Percentiles rank a stretch among this genome's conserved stretches.
phyloP scores from a whole-genome alignment of 1,284 basidiomycete genomes.

The Apiotrichum gracile region DNA sequence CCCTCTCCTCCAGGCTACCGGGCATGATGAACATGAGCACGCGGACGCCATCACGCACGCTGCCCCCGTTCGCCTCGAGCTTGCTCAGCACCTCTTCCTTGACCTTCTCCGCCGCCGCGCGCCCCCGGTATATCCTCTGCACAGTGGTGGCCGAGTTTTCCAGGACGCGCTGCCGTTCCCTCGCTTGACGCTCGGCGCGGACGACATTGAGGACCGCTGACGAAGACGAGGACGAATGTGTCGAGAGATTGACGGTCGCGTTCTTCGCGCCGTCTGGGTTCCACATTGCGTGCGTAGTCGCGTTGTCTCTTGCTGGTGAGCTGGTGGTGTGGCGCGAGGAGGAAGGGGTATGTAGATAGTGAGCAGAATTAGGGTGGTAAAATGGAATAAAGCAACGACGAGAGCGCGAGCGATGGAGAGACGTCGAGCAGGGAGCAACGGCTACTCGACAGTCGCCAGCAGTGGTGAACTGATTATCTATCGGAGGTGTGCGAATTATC shows the following conservation, averaged over 20 bases:
- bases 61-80: background rate
- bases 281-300: slow-evolving; percentile 7
- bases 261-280: slow-evolving; percentile 15
- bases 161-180: slow-evolving; percentile 32
- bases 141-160: slow-evolving; percentile 30
- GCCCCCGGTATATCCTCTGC: slow-evolving; percentile 42
- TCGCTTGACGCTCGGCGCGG: slow-evolving; percentile 31
- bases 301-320: background rate
- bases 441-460: too few relatives aligned
- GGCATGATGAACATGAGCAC: slow-evolving; percentile 16
- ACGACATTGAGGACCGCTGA: slow-evolving; percentile 30
- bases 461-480: too few relatives aligned
- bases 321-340: background rate
- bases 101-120: slow-evolving; percentile 3
- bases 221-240: slow-evolving; percentile 31
- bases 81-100: background rate
- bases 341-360: background rate
- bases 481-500: too few relatives aligned
- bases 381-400: too few relatives aligned
- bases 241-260: slow-evolving; percentile 36
- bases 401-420: too few relatives aligned
- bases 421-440: too few relatives aligned
- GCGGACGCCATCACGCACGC: slow-evolving; percentile 8
- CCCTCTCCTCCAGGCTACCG: slow-evolving; percentile 3
- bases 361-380: too few relatives aligned